Conservation (phyloP, 2,329 filamentous ascomycete species). For the Salinomyces thailandicus region DNA sequence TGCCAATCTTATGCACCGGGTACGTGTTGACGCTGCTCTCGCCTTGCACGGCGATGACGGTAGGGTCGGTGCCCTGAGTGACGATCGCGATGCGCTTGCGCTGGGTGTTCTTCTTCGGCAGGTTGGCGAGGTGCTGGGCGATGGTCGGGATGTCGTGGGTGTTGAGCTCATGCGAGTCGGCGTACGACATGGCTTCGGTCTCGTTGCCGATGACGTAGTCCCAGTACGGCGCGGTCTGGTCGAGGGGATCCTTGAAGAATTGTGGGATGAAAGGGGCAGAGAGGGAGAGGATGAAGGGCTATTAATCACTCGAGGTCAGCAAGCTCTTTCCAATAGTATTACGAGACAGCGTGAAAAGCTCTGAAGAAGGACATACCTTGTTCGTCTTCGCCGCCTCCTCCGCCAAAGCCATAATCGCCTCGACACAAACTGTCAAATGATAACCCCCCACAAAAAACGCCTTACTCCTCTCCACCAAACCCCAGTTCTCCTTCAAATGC, state of each 20-base stretch:
- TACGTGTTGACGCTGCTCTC: constrained; percentile 58
- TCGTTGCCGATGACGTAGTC: constrained; percentile 97
- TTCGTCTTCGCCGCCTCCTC: constrained; percentile 81
- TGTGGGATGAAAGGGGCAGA: constrained; percentile 92
- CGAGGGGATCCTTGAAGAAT: constrained; percentile 95
- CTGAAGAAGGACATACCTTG: constrained; percentile 52
- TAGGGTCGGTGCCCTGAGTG: constrained; percentile 89
- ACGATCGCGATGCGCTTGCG: constrained; percentile 79
- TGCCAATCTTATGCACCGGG: constrained; percentile 68
- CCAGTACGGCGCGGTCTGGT: constrained; percentile 79
- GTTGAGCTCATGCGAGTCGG: constrained; percentile 63
- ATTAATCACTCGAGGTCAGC: not conserved
- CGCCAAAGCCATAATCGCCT: constrained; percentile 79
- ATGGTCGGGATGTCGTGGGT: constrained; percentile 75
- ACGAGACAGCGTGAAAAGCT: too few species aligned
- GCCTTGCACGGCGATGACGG: constrained; percentile 62
- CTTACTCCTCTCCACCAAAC: constrained; percentile 76
- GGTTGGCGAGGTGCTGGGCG: constrained; percentile 70
- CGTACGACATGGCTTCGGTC: constrained; percentile 82
- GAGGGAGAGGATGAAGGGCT: constrained; percentile 76
- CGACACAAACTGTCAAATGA: constrained; percentile 92
- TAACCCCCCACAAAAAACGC: constrained; percentile 92
- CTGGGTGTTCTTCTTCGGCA: constrained; percentile 84
- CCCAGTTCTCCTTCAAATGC: constrained; percentile 92
- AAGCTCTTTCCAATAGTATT: too few species aligned